Percentiles rank a stretch among this genome's conserved stretches.
These are phyloP conservation scores for Flaveria robusta DNA, from an alignment of 129 eudicot genomes.

Conservation along the genomic window DNA sequence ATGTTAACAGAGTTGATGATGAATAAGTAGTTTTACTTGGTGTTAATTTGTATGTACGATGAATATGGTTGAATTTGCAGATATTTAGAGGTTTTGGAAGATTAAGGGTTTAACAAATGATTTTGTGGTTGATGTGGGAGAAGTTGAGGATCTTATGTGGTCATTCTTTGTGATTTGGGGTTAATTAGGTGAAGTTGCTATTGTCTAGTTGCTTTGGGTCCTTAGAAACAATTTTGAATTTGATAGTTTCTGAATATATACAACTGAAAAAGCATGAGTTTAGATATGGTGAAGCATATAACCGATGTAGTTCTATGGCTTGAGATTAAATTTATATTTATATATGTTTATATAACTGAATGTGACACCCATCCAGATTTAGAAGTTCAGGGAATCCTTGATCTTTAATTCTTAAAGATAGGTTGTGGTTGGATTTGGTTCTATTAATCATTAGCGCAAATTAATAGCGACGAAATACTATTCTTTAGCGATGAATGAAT, in stretches of 20 bases:
- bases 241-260: neutral
- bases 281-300: slow-evolving; percentile 8
- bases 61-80: slow-evolving; percentile 14
- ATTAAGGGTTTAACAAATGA: slow-evolving; percentile 16
- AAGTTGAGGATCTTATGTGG: neutral
- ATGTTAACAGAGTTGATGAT: neutral
- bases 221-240: slow-evolving; percentile 9
- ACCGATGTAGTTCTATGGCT: slow-evolving; percentile 5
- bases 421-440: neutral
- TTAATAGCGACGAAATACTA: too few relatives aligned
- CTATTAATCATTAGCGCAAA: too few relatives aligned
- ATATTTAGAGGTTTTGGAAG: slow-evolving; percentile 13
- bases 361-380: neutral
- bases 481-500: too few relatives aligned
- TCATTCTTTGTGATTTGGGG: slow-evolving; percentile 13
- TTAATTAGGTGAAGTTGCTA: slow-evolving; percentile 17
- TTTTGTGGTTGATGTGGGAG: neutral
- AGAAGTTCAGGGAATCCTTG: slow-evolving; percentile 8
- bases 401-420: neutral
- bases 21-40: neutral
- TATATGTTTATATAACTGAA: neutral
- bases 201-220: slow-evolving; percentile 5
- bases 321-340: neutral
- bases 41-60: neutral
- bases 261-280: neutral